These are phyloP conservation scores for Gnaphalium uliginosum DNA, from an alignment of 129 eudicot genomes.

Conservation along the genomic window DNA sequence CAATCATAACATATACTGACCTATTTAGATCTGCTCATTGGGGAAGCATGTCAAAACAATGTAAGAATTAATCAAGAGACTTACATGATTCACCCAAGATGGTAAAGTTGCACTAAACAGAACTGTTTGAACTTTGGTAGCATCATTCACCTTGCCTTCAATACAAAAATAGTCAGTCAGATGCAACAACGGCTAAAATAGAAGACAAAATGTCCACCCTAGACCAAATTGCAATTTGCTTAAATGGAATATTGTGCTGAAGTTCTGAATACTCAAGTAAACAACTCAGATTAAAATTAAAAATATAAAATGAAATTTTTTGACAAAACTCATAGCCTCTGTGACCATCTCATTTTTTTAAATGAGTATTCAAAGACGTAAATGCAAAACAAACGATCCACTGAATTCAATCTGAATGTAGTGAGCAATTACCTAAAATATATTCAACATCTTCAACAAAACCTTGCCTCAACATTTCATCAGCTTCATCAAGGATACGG, in stretches of 20 bases:
- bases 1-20: not conserved
- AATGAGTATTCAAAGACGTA: not conserved
- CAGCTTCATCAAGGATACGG: conserved; percentile 97
- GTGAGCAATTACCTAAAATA: conserved; percentile 52
- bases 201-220: not conserved
- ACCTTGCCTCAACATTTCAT: conserved; percentile 96
- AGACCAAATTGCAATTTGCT: not conserved
- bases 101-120: conserved; percentile 98
- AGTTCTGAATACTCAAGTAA: not conserved
- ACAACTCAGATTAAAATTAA: not conserved
- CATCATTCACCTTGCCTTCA: conserved; percentile 90
- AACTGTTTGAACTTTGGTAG: conserved; percentile 89
- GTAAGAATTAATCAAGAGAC: conserved; percentile 11
- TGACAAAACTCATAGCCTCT: not conserved
- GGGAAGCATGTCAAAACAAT: not conserved
- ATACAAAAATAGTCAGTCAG: not conserved
- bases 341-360: not conserved
- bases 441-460: conserved; percentile 98
- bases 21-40: not conserved
- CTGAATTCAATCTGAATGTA: not conserved
- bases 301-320: not conserved
- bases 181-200: not conserved
- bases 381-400: not conserved
- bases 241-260: no score
- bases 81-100: conserved; percentile 86